Conservation (phyloP, 805 yeast species). For the Isabelozyma gotoi region DNA sequence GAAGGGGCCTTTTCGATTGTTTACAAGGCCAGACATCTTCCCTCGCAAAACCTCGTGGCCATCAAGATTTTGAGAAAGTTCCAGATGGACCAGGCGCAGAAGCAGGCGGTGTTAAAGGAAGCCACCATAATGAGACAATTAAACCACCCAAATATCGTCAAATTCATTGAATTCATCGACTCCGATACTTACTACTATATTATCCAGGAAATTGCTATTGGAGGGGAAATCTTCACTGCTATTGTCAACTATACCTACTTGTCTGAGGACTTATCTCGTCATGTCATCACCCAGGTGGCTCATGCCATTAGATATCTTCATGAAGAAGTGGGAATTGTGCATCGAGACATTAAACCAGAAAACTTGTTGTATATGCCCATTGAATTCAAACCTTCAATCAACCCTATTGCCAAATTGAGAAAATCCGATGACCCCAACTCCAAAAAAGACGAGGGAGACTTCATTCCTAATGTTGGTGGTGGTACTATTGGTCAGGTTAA, state of each 20-base stretch:
- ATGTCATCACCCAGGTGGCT: conserved; percentile 62
- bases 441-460: conserved; percentile 86
- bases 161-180: conserved; percentile 65
- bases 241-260: conserved; percentile 67
- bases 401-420: conserved; percentile 41
- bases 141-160: conserved; percentile 63
- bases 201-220: conserved; percentile 69
- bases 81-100: conserved; percentile 60
- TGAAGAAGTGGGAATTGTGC: conserved; percentile 73
- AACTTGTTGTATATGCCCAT: conserved; percentile 67
- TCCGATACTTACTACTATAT: conserved; percentile 61
- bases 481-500: conserved; percentile 90
- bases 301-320: conserved; percentile 68
- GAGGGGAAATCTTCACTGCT: conserved; percentile 75
- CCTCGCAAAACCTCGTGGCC: conserved; percentile 45
- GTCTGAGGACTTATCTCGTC: conserved; percentile 63
- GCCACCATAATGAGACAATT: conserved; percentile 71
- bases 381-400: conserved; percentile 44
- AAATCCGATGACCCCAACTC: conserved; percentile 66
- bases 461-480: conserved; percentile 78
- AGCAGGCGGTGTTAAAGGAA: conserved; percentile 75
- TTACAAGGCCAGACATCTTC: conserved; percentile 52
- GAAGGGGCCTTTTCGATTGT: conserved; percentile 85
- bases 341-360: conserved; percentile 82
- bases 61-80: conserved; percentile 66